These are phyloP conservation scores for Aureobasidium namibiae DNA, from an alignment of 2,329 filamentous ascomycete genomes.

Conservation along the genomic window DNA sequence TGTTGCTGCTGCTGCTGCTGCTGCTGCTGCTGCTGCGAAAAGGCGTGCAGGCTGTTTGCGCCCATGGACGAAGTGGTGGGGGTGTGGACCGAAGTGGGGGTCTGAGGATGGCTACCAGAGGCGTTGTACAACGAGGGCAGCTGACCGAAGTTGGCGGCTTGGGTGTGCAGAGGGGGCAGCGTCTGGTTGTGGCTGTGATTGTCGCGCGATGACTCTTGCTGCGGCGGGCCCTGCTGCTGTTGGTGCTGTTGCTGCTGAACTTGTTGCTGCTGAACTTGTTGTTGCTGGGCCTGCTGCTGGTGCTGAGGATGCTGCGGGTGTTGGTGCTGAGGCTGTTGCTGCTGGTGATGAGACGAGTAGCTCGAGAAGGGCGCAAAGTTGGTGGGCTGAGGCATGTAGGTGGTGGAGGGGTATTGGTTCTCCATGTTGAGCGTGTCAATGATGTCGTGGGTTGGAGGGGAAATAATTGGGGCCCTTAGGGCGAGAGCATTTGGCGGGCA, in stretches of 20 bases:
- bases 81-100: constrained; percentile 27
- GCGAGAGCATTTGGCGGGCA: constrained; percentile 12
- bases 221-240: constrained; percentile 17
- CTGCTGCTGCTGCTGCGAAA: constrained; percentile 20
- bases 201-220: constrained; percentile 18
- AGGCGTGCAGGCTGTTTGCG: constrained; percentile 21
- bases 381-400: constrained; percentile 19
- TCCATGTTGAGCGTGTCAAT: constrained; percentile 18
- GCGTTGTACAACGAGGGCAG: constrained; percentile 28
- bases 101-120: constrained; percentile 23
- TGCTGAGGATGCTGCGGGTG: constrained; percentile 14
- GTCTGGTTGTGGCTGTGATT: constrained; percentile 18
- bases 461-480: constrained; percentile 14
- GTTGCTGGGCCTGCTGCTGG: constrained; percentile 18
- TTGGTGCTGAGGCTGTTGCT: constrained; percentile 15
- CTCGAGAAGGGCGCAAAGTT: constrained; percentile 11
- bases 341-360: constrained; percentile 12
- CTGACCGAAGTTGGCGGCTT: constrained; percentile 22
- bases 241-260: constrained; percentile 18
- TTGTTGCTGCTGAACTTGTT: constrained; percentile 19
- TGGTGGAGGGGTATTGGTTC: constrained; percentile 20
- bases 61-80: constrained; percentile 24
- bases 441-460: constrained; percentile 12
- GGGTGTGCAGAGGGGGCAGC: constrained; percentile 27
- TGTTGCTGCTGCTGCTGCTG: no score